These are phyloP conservation scores for Exophiala spinifera DNA, from an alignment of 2,329 filamentous ascomycete species.

Conservation along the genomic window DNA sequence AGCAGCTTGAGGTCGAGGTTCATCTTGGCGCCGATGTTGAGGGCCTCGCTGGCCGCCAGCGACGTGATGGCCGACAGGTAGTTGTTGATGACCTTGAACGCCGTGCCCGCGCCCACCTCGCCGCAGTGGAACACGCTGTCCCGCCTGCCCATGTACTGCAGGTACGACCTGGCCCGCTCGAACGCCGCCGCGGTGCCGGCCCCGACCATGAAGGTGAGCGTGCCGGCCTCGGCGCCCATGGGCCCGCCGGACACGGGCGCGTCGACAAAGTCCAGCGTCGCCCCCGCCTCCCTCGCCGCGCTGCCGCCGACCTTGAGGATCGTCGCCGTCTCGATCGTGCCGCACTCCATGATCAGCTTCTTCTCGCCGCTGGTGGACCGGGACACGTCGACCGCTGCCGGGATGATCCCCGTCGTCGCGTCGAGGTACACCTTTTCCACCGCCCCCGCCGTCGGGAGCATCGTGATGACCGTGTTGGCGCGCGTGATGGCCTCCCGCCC, in stretches of 20 bases:
- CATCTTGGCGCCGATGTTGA: constrained; percentile 33
- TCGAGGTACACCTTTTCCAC: constrained; percentile 52
- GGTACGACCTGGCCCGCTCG: constrained; percentile 42
- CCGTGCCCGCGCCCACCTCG: constrained; percentile 31
- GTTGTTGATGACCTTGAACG: constrained; percentile 35
- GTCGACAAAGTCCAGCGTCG: constrained; percentile 49
- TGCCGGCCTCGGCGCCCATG: constrained; percentile 51
- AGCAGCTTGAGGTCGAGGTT: constrained; percentile 31
- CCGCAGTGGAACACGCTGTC: constrained; percentile 42
- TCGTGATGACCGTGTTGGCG: constrained; percentile 51
- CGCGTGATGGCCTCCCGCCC: constrained; percentile 40
- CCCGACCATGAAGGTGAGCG: constrained; percentile 56
- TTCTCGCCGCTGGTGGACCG: constrained; percentile 43
- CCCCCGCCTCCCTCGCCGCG: constrained; percentile 11
- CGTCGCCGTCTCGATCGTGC: constrained; percentile 55
- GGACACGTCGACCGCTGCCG: constrained; percentile 31
- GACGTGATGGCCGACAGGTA: constrained; percentile 31
- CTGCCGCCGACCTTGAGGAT: constrained; percentile 44
- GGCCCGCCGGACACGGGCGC: constrained; percentile 54
- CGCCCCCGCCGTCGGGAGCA: constrained; percentile 54
- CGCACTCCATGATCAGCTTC: constrained; percentile 52
- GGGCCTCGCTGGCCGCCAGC: constrained; percentile 30
- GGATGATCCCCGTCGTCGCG: constrained; percentile 39
- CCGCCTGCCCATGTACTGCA: constrained; percentile 46
- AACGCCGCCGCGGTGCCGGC: constrained; percentile 41